These are phyloP conservation scores for Viola odorata DNA, from an alignment of 345 rosid species.

Conservation along the genomic window DNA sequence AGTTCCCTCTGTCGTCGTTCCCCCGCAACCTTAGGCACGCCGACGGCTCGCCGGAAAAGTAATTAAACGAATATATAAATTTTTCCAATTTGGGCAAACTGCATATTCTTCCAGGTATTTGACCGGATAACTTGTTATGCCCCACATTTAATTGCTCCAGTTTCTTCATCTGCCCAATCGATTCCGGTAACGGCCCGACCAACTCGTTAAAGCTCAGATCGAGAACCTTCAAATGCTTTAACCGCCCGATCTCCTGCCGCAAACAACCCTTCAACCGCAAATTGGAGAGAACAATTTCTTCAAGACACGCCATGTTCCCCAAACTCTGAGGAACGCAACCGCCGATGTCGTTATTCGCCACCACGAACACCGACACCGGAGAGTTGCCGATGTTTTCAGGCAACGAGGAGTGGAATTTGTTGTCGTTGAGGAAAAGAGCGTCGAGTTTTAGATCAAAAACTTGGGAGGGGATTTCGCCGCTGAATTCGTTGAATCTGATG, in stretches of 20 bases:
- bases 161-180: constrained; percentile 49
- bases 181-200: constrained; percentile 57
- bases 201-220: constrained; percentile 62
- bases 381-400: constrained; percentile 79
- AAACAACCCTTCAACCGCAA: constrained; percentile 58
- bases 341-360: constrained; percentile 50
- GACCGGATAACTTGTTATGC: constrained; percentile 52
- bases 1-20: constrained; percentile 51
- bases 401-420: constrained; percentile 47
- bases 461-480: constrained; percentile 44
- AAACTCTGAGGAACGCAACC: constrained; percentile 70
- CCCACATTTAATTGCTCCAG: constrained; percentile 74
- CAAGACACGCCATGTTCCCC: constrained; percentile 53
- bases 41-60: constrained; percentile 50
- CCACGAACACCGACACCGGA: constrained; percentile 62
- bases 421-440: constrained; percentile 75
- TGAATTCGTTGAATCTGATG: constrained; percentile 57
- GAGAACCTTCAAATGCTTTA: constrained; percentile 49
- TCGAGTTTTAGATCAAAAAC: constrained; percentile 69
- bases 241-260: constrained; percentile 42
- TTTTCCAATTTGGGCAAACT: constrained; percentile 55
- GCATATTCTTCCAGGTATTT: constrained; percentile 59
- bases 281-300: constrained; percentile 46
- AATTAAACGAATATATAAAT: constrained; percentile 65
- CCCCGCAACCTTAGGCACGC: constrained; percentile 42